phyloP scores from a whole-genome alignment of 2,329 filamentous ascomycete species.

The Xylaria polymorpha region DNA sequence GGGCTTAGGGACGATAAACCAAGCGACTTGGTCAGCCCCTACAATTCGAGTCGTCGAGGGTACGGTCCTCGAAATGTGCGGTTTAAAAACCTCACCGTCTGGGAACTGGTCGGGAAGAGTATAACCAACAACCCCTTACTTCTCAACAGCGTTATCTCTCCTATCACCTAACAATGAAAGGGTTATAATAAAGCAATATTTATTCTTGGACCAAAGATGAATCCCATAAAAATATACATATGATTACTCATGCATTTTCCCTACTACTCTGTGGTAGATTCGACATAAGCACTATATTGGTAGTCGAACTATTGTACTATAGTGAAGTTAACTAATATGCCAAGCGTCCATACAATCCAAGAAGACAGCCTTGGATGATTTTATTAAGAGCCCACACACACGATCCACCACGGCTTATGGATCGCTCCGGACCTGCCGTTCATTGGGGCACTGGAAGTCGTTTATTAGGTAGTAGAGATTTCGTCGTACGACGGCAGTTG shows the following conservation, averaged over 20 bases:
- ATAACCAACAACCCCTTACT: neutral
- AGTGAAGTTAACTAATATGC: neutral
- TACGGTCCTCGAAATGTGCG: neutral
- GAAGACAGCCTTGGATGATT: neutral
- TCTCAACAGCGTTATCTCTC: neutral
- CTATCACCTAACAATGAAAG: neutral
- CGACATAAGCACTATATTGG: neutral
- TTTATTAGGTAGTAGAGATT: conserved; percentile 2
- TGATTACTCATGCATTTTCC: neutral
- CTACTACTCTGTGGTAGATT: neutral
- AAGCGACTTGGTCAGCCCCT: neutral
- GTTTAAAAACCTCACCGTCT: neutral
- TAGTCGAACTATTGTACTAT: neutral
- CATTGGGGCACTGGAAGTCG: neutral
- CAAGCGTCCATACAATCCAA: neutral
- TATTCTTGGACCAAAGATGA: neutral
- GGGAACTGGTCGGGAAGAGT: neutral
- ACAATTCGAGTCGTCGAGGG: neutral
- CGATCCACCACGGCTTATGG: conserved; percentile 4
- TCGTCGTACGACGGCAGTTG: neutral
- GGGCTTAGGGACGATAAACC: neutral
- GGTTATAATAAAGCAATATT: neutral
- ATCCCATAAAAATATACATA: neutral
- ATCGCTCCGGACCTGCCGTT: neutral
- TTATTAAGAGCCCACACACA: neutral